Evolutionary conservation across 208 protist species (phyloP), one percentile per base, ranked within the genome.

Genomic region (Angomonas ambiguus): DNA sequence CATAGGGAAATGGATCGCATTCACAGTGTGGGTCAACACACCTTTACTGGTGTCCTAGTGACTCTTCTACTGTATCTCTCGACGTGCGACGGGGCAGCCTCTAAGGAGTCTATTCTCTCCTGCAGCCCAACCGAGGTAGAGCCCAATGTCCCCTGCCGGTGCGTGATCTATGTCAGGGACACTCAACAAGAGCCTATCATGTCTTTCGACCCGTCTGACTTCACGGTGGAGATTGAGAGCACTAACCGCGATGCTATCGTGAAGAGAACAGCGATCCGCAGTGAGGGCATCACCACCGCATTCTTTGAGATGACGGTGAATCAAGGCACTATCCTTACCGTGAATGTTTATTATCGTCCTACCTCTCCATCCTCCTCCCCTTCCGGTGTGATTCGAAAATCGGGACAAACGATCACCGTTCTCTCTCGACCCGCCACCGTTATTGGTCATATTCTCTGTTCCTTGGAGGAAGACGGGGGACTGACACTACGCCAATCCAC

Each of bases 81-180:
- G 53, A 16, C 51, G 18, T 30, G 24, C 30, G 3, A 57, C 27
- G 20, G 32, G 11, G 62, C 42, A 30, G 71, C 71, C 6, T 74
- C 77, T n/a, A 41, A 49, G 16, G 68, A 83, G 62, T 80, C 69
- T 0, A 71, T 72, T 31, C 27, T 83, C 24, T 22, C 49, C 20
- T 87, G 80, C 71, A 59, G 41, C 24, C 71, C 80, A 1, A 38
- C 71, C 1, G 56, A 66, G 45, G 57, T 70, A 10, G 74, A 81
- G 61, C 68, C 77, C 0, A 45, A 76, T 41, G 53, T 62, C 27
- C 42, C 57, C 24, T 71, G 71, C 22, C 33, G 20, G 51, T 83
- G 80, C 65, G 48, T 79, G 64, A 74, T 87, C 30, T 65, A 80
- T 59, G 74, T 78, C 13, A 56, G 65, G 11, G 60, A 83, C 51